Evolutionary conservation across 768 basidiomycete genomes (phyloP).

Genomic region (Vararia minispora): DNA sequence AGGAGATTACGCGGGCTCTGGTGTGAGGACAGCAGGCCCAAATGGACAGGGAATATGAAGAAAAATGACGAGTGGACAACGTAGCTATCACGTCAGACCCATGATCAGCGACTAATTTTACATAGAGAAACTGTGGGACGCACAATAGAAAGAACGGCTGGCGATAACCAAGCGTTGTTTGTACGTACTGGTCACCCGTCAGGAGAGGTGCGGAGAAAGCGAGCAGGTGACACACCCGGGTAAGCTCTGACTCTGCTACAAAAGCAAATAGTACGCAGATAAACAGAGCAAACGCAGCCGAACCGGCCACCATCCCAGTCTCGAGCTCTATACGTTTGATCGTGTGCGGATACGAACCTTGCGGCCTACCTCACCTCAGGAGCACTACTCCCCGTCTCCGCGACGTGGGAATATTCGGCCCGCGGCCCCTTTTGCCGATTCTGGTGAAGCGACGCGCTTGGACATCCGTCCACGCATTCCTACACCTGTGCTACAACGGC

Average conservation of each 20-base stretch:
- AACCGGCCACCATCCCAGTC: conserved; percentile 38
- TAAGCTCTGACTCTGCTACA: conserved; percentile 64
- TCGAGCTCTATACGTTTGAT: conserved; percentile 2
- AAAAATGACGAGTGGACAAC: conserved; percentile 76
- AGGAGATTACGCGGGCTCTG: conserved; percentile 39
- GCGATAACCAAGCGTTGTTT: conserved; percentile 62
- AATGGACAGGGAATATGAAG: conserved; percentile 74
- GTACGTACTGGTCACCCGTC: conserved; percentile 51
- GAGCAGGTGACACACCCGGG: conserved; percentile 41
- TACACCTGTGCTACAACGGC: background rate
- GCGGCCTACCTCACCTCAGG: too few species aligned
- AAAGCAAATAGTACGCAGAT: conserved; percentile 54
- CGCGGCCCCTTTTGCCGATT: too few species aligned
- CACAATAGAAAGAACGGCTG: conserved; percentile 89
- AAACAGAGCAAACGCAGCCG: conserved; percentile 44
- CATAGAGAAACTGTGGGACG: conserved; percentile 17
- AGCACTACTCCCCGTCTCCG: too few species aligned
- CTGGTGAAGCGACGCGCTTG: too few species aligned
- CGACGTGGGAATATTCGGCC: too few species aligned
- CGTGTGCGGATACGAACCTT: too few species aligned
- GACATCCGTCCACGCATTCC: too few species aligned
- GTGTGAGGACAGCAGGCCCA: conserved; percentile 51
- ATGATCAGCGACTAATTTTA: too few species aligned
- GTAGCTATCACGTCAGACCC: too few species aligned
- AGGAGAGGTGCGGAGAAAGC: conserved; percentile 1